These are phyloP conservation scores for Verticillium albo-atrum DNA, from an alignment of 2,329 filamentous ascomycete genomes.

Conservation along the genomic window DNA sequence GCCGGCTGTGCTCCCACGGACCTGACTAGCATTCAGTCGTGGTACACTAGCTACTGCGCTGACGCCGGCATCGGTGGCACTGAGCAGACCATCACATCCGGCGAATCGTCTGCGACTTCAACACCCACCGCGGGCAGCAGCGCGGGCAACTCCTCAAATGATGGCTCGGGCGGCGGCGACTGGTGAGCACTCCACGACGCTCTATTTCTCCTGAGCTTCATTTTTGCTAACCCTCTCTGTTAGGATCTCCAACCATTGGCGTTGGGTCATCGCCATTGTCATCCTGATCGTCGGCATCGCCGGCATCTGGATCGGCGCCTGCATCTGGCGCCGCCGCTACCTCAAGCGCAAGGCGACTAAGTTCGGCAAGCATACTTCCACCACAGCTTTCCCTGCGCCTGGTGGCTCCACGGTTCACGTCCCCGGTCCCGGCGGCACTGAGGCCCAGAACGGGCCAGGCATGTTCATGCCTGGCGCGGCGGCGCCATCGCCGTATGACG, in stretches of 20 bases:
- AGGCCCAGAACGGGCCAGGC: conserved; percentile 20
- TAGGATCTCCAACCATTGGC: conserved; percentile 67
- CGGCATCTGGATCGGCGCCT: conserved; percentile 61
- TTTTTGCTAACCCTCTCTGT: background rate
- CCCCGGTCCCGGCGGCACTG: conserved; percentile 17
- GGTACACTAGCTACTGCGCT: conserved; percentile 66
- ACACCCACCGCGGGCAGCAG: conserved; percentile 20
- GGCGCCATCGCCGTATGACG: conserved; percentile 22
- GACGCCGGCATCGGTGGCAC: conserved; percentile 32
- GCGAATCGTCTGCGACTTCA: conserved; percentile 11
- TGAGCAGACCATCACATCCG: background rate
- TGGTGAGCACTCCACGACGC: conserved; percentile 35
- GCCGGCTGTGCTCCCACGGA: conserved; percentile 45
- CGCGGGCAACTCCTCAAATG: background rate
- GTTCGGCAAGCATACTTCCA: conserved; percentile 34
- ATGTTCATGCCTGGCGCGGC: conserved; percentile 27
- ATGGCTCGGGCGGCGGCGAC: conserved; percentile 28
- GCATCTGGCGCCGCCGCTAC: conserved; percentile 70
- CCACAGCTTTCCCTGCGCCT: conserved; percentile 25
- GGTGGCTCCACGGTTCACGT: conserved; percentile 25
- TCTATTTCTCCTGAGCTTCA: background rate
- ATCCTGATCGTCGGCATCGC: conserved; percentile 66
- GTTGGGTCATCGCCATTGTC: conserved; percentile 80
- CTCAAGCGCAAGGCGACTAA: conserved; percentile 60
- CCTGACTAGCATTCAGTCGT: conserved; percentile 56